phyloP scores from a whole-genome alignment of 139 green algal genomes.

The Picochlorum sp. region DNA sequence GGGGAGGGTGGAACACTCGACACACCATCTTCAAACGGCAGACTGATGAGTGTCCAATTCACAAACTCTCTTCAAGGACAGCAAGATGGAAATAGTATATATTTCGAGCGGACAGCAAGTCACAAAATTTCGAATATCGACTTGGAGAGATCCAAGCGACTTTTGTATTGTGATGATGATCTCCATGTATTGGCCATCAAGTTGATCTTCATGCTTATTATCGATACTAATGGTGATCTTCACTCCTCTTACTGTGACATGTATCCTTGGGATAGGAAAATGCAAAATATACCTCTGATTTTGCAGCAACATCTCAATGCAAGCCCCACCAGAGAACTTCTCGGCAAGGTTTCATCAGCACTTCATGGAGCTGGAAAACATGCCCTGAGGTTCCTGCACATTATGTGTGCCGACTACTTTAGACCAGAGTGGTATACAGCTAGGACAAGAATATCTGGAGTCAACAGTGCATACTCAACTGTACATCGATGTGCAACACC shows the following conservation, averaged over 20 bases:
- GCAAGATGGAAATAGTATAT: no score
- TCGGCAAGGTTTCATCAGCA: constrained; percentile 13
- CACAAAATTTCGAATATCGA: neutral
- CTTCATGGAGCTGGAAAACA: constrained; percentile 11
- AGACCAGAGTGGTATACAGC: constrained; percentile 24
- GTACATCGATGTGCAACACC: constrained; percentile 35
- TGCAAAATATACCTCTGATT: constrained; percentile 33
- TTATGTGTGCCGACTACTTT: constrained; percentile 39
- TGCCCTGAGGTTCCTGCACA: constrained; percentile 33
- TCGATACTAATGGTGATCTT: constrained; percentile 22
- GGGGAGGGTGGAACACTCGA: no score
- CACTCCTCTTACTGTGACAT: constrained; percentile 28
- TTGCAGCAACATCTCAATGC: constrained; percentile 38
- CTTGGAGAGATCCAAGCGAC: constrained; percentile 9
- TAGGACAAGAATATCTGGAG: constrained; percentile 24
- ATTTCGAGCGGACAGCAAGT: no score
- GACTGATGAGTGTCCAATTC: no score
- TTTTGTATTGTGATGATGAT: constrained; percentile 24
- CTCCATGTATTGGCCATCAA: constrained; percentile 37
- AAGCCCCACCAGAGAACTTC: constrained; percentile 12
- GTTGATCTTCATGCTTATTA: constrained; percentile 41
- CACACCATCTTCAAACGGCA: no score
- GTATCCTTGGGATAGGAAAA: constrained; percentile 22
- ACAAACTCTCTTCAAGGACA: no score
- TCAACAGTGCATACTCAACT: constrained; percentile 32